phyloP scores from a whole-genome alignment of 371 early-diverging fungal genomes.

The Umbelopsis sp. region DNA sequence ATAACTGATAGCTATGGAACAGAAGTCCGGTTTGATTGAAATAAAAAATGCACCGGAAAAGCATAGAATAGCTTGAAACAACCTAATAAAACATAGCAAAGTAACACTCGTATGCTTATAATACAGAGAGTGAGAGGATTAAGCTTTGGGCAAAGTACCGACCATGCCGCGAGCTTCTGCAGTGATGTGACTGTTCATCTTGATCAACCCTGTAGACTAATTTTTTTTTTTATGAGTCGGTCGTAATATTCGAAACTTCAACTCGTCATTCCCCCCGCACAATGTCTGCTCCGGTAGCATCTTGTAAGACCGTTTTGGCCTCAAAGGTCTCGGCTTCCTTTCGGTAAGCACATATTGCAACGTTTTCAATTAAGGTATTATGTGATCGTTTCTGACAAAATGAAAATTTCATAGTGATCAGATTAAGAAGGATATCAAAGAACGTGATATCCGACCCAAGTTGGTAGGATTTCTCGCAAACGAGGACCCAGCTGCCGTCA shows the following conservation, averaged over 20 bases:
- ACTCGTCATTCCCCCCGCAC: not conserved
- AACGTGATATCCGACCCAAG: constrained; percentile 73
- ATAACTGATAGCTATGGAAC: no score
- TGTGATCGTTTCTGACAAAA: not conserved
- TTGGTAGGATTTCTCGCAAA: constrained; percentile 96
- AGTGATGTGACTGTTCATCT: constrained; percentile 11
- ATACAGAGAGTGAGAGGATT: no score
- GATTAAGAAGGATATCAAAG: constrained; percentile 77
- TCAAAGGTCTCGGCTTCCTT: constrained; percentile 64
- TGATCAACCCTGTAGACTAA: not conserved
- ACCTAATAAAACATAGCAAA: no score
- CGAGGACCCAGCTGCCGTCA: constrained; percentile 89
- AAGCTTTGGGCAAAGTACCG: no score
- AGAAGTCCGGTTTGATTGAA: no score
- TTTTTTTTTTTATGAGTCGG: not conserved
- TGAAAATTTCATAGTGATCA: constrained; percentile 61
- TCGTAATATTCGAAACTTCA: not conserved
- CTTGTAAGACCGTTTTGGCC: constrained; percentile 67
- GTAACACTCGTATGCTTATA: no score
- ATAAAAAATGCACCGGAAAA: no score
- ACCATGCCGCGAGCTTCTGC: not conserved
- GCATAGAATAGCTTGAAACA: no score
- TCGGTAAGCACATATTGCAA: constrained; percentile 42
- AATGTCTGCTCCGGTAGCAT: constrained; percentile 24
- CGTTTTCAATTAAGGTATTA: not conserved